These are phyloP conservation scores for Podospora sp. DNA, from an alignment of 495 filamentous ascomycete genomes.

Conservation along the genomic window DNA sequence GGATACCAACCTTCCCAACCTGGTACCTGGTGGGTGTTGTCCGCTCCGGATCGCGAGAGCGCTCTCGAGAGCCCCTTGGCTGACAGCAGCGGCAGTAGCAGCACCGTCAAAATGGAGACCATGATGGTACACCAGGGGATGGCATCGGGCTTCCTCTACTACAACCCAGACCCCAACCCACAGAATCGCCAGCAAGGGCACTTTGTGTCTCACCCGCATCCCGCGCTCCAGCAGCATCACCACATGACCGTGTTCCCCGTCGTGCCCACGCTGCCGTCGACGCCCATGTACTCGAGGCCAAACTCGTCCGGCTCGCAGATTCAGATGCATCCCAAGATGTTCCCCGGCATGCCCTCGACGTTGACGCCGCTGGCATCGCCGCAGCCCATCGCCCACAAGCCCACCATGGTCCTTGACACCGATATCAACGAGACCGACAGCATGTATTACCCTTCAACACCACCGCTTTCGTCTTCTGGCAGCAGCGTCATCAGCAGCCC, in stretches of 20 bases:
- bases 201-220: slow-evolving; percentile 74
- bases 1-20: not conserved
- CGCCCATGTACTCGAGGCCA: slow-evolving; percentile 74
- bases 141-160: slow-evolving; percentile 90
- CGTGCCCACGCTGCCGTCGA: slow-evolving; percentile 59
- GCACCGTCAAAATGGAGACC: slow-evolving; percentile 45
- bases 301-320: slow-evolving; percentile 64
- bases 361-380: slow-evolving; percentile 81
- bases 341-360: slow-evolving; percentile 57
- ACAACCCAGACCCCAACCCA: slow-evolving; percentile 73
- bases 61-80: slow-evolving; percentile 13
- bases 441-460: slow-evolving; percentile 82
- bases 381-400: slow-evolving; percentile 70
- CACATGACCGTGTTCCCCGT: slow-evolving; percentile 54
- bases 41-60: not conserved
- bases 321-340: slow-evolving; percentile 63
- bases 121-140: slow-evolving; percentile 58
- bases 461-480: slow-evolving; percentile 80
- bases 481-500: slow-evolving; percentile 90
- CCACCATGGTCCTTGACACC: slow-evolving; percentile 77
- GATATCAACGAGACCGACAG: slow-evolving; percentile 68
- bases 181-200: slow-evolving; percentile 80
- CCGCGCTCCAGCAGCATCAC: slow-evolving; percentile 37
- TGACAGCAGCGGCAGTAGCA: slow-evolving; percentile 23
- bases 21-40: slow-evolving; percentile 31